Percentiles rank a stretch among this genome's conserved stretches.
Evolutionary conservation across 1,139 yeast genomes (phyloP).

Genomic region (Pichia sp.): DNA sequence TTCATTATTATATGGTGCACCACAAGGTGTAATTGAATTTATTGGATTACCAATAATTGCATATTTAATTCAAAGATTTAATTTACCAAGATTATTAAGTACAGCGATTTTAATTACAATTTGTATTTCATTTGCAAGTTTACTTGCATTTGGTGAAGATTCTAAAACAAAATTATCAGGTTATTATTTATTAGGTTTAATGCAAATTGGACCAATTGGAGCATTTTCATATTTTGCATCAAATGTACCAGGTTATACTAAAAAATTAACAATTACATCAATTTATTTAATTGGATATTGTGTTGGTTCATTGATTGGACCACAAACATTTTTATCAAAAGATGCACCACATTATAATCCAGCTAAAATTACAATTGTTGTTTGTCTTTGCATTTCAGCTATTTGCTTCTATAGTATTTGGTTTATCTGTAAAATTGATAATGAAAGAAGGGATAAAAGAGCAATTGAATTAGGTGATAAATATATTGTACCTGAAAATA

Average conservation of each 20-base stretch:
- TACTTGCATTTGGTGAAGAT: conserved; percentile 8
- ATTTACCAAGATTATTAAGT: conserved; percentile 12
- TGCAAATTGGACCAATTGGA: conserved; percentile 28
- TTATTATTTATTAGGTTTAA: conserved; percentile 27
- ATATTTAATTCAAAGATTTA: conserved; percentile 26
- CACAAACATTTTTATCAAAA: conserved; percentile 36
- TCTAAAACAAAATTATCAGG: conserved; percentile 36
- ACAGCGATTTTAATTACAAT: conserved; percentile 6
- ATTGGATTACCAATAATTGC: conserved; percentile 25
- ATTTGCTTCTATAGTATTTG: conserved; percentile 30
- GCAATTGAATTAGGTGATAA: conserved; percentile 28
- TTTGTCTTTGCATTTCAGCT: conserved; percentile 35
- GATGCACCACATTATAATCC: conserved; percentile 33
- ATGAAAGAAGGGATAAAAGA: conserved; percentile 15
- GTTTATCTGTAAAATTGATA: background rate
- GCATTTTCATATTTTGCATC: conserved; percentile 31
- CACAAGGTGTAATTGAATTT: conserved; percentile 33
- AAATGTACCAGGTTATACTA: conserved; percentile 52
- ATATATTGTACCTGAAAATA: conserved; percentile 27
- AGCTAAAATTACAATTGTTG: conserved; percentile 38
- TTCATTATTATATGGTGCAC: conserved; percentile 31
- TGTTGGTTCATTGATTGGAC: conserved; percentile 56
- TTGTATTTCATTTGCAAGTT: conserved; percentile 34
- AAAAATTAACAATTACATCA: conserved; percentile 42
- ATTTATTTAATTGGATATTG: conserved; percentile 48